Evolutionary conservation across 75 land plant genomes (phyloP).

Genomic region (Cunninghamia lanceolata): DNA sequence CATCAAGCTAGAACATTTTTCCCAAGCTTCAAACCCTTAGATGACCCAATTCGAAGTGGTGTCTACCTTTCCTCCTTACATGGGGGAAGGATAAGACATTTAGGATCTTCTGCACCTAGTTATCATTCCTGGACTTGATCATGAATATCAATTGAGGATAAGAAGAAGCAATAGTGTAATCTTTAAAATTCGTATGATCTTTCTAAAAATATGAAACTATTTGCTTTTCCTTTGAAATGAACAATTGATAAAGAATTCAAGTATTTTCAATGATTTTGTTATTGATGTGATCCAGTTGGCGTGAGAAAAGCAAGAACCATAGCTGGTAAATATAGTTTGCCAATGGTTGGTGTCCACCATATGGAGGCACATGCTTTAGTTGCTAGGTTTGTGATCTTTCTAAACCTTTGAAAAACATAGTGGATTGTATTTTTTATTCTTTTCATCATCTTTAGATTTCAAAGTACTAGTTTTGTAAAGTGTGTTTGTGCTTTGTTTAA

Average conservation of each 20-base stretch:
- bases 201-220: background rate
- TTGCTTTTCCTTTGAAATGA: background rate
- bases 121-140: background rate
- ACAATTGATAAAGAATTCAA: background rate
- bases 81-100: no score
- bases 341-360: conserved; percentile 90
- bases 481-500: background rate
- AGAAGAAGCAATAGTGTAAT: background rate
- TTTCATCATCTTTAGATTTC: background rate
- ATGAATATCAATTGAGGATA: background rate
- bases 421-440: background rate
- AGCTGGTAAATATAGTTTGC: conserved; percentile 65
- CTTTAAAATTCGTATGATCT: background rate
- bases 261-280: background rate
- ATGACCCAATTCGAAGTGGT: background rate
- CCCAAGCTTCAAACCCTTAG: no score
- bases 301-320: conserved; percentile 85
- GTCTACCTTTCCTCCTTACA: no score
- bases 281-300: conserved; percentile 62
- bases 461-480: background rate
- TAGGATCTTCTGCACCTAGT: no score
- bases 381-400: conserved; percentile 58
- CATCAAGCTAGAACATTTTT: background rate
- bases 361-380: conserved; percentile 99
- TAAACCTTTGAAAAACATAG: background rate